phyloP scores from a whole-genome alignment of 1,284 basidiomycete genomes.

The Ganoderma leucocontextum region DNA sequence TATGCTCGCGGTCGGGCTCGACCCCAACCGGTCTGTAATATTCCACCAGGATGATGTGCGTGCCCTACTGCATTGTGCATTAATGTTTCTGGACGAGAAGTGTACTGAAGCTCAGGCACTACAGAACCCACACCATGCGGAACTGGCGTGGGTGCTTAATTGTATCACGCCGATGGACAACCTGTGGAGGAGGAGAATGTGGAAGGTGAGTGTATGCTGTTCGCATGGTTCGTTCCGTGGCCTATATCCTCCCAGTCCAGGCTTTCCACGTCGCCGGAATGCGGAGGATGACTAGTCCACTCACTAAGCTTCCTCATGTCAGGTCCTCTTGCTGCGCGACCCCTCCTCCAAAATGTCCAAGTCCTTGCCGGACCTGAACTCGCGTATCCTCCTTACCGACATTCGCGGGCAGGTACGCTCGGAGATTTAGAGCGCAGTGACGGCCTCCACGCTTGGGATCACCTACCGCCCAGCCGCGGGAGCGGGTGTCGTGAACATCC shows the following conservation, averaged over 20 bases:
- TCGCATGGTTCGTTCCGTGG: background rate
- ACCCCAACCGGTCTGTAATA: constrained; percentile 79
- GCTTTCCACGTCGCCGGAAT: constrained; percentile 76
- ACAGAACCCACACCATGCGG: constrained; percentile 85
- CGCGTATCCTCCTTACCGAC: constrained; percentile 90
- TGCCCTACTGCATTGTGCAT: constrained; percentile 10
- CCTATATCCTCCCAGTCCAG: constrained; percentile 61
- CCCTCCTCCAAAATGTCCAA: constrained; percentile 96
- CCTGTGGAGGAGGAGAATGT: constrained; percentile 92
- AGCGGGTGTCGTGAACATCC: constrained; percentile 86
- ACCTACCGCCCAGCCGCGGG: constrained; percentile 81
- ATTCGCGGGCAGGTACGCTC: constrained; percentile 62
- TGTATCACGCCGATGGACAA: constrained; percentile 88
- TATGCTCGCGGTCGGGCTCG: constrained; percentile 87
- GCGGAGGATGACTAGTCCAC: constrained; percentile 65
- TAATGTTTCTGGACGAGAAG: background rate
- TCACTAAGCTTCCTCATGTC: constrained; percentile 72
- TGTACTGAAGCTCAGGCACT: background rate
- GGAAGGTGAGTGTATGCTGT: constrained; percentile 73
- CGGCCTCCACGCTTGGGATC: constrained; percentile 79
- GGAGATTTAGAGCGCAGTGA: constrained; percentile 87
- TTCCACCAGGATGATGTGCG: constrained; percentile 91
- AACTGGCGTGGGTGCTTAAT: constrained; percentile 92
- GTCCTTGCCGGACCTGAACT: constrained; percentile 82
- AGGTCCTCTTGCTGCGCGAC: constrained; percentile 87